Evolutionary conservation across 1,139 yeast genomes (phyloP), one percentile per base, ranked within the genome.

Genomic region (Taphrina confusa): DNA sequence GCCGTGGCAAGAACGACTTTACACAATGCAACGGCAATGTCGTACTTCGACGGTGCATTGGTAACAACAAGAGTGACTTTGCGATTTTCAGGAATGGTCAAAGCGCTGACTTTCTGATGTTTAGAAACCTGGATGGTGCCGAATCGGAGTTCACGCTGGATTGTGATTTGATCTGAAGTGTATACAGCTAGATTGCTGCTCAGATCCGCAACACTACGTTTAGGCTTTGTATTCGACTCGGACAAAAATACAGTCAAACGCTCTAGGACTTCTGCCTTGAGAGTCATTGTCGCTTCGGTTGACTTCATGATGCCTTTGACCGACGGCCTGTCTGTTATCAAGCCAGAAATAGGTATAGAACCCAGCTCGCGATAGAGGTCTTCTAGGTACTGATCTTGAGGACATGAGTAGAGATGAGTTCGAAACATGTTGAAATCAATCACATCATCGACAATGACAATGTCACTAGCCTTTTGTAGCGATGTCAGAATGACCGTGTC

Each of bases 391-490:
- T 62, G 62, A 16, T 67, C 69, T 56, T 73, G 76, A 1, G 78
- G 78, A 2, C 76, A 75, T 2, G 73, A 66, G 39, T 69, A 62
- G n/a, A 75, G 59, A 12, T 68, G 65, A 25, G 66, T 57, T 49
- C 71, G 72, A 66, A 75, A 75, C 56, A 70, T 65, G 61, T 73
- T 72, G 67, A 68, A 74, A 11, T 68, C 65, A 16, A 73, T 69
- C n/a, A 75, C 72, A 57, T 75, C 75, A 60, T 75, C 77, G 12
- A 73, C 73, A 54, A 75, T 67, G n/a, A 72, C 71, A 27, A 74
- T 65, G 20, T 73, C 71, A 0, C 64, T 44, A 0, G 74, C 72
- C 9, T 27, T 14, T 12, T 46, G 50, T 18, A 54, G 31, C 1
- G 58, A 54, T 8, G 51, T 33, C 14, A 23, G 23, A 18, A 54